Base-by-base conservation (phyloP, 2,329 filamentous ascomycete genomes). In the Trichoderma semiorbis region DNA sequence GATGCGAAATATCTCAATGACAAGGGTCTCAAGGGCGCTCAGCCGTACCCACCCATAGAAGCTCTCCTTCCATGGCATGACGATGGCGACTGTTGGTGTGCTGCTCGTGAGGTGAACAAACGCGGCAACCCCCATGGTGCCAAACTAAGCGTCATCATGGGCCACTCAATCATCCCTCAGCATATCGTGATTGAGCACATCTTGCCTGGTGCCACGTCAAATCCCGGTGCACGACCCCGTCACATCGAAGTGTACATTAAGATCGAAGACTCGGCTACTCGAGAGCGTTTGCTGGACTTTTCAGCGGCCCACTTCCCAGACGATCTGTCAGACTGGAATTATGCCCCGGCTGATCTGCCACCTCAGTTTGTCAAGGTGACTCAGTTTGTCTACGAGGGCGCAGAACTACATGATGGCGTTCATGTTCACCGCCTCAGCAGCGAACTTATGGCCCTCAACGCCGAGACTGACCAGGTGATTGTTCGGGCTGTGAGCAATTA, bases 61-160 rank as follows among this genome's bases (percentile, higher is more conserved):
- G 93, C 92, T 1, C 84, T 97, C 2, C 65, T 71, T 2, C 82
- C 84, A 4, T 97, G 95, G 94, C 84, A 90, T 11, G 93, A 97
- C 63, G 87, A 91, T 39, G 93, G 92, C 24, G 93, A 98, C 73
- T 97, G 94, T 81, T 98, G 94, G 92, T 98, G 95, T 80, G 90
- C 91, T 5, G 86, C 84, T 0, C 78, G 77, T 4, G 81, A 82
- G 0, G 74, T 78, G 12, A 82, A 85, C 63, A 79, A 79, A 16
- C 81, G 82, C 18, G 80, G 81, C 12, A 78, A 79, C 18, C 84
- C 85, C 8, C 85, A 86, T 63, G 88, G 89, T 47, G 89, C 90
- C 2, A 88, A 89, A 68, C 83, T 98, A 18, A 88, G 87, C 10
- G 88, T 97, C 21, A 80, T 89, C 53, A 85, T 91, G 21, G 84